Evolutionary conservation across 192 early-diverging fungal species (phyloP).

Genomic region (Oehlia diaphana): DNA sequence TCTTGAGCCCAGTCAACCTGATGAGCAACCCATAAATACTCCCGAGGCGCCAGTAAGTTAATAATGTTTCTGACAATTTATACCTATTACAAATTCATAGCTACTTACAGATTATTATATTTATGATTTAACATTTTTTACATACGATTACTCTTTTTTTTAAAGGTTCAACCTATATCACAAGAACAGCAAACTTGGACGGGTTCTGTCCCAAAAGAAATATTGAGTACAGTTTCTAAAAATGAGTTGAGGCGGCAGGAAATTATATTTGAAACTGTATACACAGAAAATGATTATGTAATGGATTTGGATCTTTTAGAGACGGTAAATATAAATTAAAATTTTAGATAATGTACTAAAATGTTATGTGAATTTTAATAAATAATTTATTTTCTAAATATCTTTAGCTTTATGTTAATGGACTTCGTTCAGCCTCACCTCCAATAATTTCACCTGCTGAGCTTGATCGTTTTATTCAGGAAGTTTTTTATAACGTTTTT

Average conservation of each 20-base stretch:
- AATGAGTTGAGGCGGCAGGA: constrained; percentile 88
- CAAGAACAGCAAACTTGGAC: constrained; percentile 70
- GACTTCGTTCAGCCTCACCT: constrained; percentile 6
- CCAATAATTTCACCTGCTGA: constrained; percentile 31
- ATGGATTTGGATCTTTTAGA: constrained; percentile 83
- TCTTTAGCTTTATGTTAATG: constrained; percentile 25
- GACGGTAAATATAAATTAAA: constrained; percentile 49
- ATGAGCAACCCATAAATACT: background rate
- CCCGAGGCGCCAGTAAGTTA: background rate
- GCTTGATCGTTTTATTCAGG: constrained; percentile 58
- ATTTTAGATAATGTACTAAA: too few relatives aligned
- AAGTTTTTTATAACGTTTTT: constrained; percentile 72
- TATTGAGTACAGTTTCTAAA: constrained; percentile 66
- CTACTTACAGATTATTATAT: too few relatives aligned
- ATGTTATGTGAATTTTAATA: too few relatives aligned
- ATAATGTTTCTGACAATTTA: background rate
- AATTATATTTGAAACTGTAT: constrained; percentile 90
- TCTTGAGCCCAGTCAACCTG: background rate
- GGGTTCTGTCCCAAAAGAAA: constrained; percentile 72
- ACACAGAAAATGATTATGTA: constrained; percentile 90
- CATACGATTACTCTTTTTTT: background rate
- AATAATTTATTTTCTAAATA: constrained; percentile 33
- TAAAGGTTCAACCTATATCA: background rate
- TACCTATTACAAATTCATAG: background rate
- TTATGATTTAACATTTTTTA: too few relatives aligned